Evolutionary conservation across 768 basidiomycete genomes (phyloP).

Genomic region (Phanerochaete carnosa): DNA sequence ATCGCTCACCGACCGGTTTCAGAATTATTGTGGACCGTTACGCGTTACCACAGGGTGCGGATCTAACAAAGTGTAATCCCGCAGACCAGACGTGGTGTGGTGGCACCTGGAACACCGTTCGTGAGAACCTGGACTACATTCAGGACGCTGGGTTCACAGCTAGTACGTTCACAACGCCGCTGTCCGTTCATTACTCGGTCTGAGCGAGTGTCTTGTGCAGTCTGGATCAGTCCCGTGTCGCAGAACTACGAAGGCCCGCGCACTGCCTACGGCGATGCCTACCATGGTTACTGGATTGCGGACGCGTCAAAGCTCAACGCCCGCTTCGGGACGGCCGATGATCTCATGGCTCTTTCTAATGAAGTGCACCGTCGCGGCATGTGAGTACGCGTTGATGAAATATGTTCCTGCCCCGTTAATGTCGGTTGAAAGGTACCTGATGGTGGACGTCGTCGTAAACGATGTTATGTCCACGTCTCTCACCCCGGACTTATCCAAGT

Average conservation of each 20-base stretch:
- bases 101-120: slow-evolving; percentile 80
- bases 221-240: slow-evolving; percentile 83
- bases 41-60: slow-evolving; percentile 57
- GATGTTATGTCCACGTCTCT: slow-evolving; percentile 75
- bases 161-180: slow-evolving; percentile 32
- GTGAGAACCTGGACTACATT: slow-evolving; percentile 80
- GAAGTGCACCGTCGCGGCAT: slow-evolving; percentile 73
- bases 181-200: background rate
- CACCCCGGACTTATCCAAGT: slow-evolving; percentile 61
- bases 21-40: slow-evolving; percentile 77
- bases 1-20: background rate
- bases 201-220: slow-evolving; percentile 28
- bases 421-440: slow-evolving; percentile 55
- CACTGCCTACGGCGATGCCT: slow-evolving; percentile 75
- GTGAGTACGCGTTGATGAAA: slow-evolving; percentile 34
- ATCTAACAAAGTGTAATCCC: slow-evolving; percentile 53
- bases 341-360: slow-evolving; percentile 61
- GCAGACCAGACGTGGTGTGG: slow-evolving; percentile 72
- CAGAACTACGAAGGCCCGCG: slow-evolving; percentile 73
- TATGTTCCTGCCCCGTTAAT: background rate
- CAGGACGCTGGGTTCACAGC: slow-evolving; percentile 82
- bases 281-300: slow-evolving; percentile 84
- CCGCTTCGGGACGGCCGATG: slow-evolving; percentile 69
- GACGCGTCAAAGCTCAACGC: slow-evolving; percentile 66
- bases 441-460: slow-evolving; percentile 85